Evolutionary conservation across 1,284 basidiomycete genomes (phyloP).

Genomic region (Bothia castanella): DNA sequence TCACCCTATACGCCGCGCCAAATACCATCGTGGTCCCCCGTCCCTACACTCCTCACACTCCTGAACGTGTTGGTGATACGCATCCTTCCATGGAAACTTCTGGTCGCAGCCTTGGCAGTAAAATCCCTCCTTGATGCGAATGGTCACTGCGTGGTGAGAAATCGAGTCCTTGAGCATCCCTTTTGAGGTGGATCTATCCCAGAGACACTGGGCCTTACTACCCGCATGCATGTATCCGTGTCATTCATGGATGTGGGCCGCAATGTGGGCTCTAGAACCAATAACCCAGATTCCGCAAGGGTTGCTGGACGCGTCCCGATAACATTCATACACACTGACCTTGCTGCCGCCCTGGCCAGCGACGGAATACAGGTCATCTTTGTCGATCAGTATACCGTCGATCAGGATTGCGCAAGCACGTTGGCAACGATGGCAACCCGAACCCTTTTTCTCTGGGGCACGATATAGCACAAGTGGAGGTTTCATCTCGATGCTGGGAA

Average conservation of each 20-base stretch:
- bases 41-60: background rate
- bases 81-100: slow-evolving; percentile 12
- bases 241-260: slow-evolving; percentile 14
- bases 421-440: background rate
- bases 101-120: slow-evolving; percentile 8
- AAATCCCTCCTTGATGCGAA: slow-evolving; percentile 17
- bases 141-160: slow-evolving; percentile 11
- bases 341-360: background rate
- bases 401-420: slow-evolving; percentile 4
- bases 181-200: slow-evolving; percentile 10
- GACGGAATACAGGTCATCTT: slow-evolving; percentile 6
- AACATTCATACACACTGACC: slow-evolving; percentile 13
- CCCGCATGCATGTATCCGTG: background rate
- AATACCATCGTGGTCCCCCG: slow-evolving; percentile 6
- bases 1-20: background rate
- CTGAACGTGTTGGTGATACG: slow-evolving; percentile 12
- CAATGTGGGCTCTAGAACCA: slow-evolving; percentile 4
- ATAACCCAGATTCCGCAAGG: slow-evolving; percentile 20
- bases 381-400: slow-evolving; percentile 9
- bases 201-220: slow-evolving; percentile 2
- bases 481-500: background rate
- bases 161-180: slow-evolving; percentile 13
- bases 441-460: background rate
- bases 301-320: slow-evolving; percentile 4
- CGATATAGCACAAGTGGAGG: background rate